Base-by-base conservation (phyloP, 2,329 filamentous ascomycete species). In the Fusarium begoniae region DNA sequence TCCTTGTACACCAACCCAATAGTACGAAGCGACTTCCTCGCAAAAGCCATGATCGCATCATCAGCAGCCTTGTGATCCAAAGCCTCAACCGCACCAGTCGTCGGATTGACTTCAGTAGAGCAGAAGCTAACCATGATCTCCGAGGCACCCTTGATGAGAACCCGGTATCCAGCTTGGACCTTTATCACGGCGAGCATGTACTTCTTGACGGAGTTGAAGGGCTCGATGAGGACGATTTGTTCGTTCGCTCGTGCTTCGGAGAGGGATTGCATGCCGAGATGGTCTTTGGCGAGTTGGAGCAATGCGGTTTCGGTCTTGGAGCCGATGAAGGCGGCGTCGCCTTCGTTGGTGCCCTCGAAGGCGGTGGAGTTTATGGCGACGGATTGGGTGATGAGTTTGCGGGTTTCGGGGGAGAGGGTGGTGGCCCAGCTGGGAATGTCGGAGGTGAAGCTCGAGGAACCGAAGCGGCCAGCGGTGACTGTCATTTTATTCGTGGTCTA, bases 1-100 rank as follows among this genome's bases (percentile, higher is more conserved):
- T 98, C 95, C 62, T 91, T 92, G 82, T 94, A 97, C 50, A 94
- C 87, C 73, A 97, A 88, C 38, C 92, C 94, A 75, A 98, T 97
- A 4, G 95, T 97, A 68, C 95, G 90, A 28, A 98, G 87, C 8
- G 94, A 97, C 24, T 92, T 89, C 20, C 89, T 90, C 8, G 95
- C 95, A 79, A 97, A 98, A 50, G 87, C 88, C 71, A 91, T 90
- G 75, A 97, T 97, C 51, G 94, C 86, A 24, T 87, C 84, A 71
- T 88, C 83, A 56, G 85, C 84, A 72, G 91, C 89, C 44, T 88
- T 86, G 32, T 84, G 81, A 18, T 86, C 87, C 69, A 92, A 80
- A 1, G 83, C 66, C 74, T 73, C 86, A 84, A 38, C 73, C 72
- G 8, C 86, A 81, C 28, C 88, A 87, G 61, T 90, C 82, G 4